Evolutionary conservation across 768 basidiomycete genomes (phyloP).

Genomic region (Xerocomellus amylosporus): DNA sequence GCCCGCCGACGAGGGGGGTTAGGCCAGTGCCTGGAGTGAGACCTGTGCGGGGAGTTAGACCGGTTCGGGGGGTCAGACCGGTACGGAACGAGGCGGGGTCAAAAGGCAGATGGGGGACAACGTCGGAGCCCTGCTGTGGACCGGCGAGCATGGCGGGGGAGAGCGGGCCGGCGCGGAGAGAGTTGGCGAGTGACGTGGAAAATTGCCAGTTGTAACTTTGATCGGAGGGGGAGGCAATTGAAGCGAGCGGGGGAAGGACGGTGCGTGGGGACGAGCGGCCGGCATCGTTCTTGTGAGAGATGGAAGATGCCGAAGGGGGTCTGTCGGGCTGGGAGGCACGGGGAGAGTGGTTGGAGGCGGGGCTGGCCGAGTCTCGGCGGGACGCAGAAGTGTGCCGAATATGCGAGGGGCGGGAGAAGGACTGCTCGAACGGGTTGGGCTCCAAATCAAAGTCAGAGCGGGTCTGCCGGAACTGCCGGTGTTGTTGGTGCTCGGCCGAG

Average conservation of each 20-base stretch:
- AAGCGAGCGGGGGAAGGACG: slow-evolving; percentile 76
- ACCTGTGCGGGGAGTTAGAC: slow-evolving; percentile 82
- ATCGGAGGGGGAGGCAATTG: slow-evolving; percentile 62
- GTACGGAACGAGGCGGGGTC: slow-evolving; percentile 76
- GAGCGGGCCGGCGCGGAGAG: slow-evolving; percentile 88
- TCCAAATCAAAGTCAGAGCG: slow-evolving; percentile 74
- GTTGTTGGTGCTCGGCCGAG: slow-evolving; percentile 16
- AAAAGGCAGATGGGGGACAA: slow-evolving; percentile 46
- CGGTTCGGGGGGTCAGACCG: slow-evolving; percentile 82
- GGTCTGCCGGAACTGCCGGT: slow-evolving; percentile 40
- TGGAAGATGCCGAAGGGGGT: slow-evolving; percentile 34
- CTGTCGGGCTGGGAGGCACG: slow-evolving; percentile 36
- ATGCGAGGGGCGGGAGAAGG: slow-evolving; percentile 68
- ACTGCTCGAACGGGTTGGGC: slow-evolving; percentile 94
- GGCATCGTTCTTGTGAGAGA: slow-evolving; percentile 31
- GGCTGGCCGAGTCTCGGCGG: slow-evolving; percentile 33
- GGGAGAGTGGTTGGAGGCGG: slow-evolving; percentile 35
- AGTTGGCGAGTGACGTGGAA: slow-evolving; percentile 61
- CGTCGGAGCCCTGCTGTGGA: slow-evolving; percentile 54
- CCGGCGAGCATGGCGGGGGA: slow-evolving; percentile 96
- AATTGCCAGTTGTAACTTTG: slow-evolving; percentile 58
- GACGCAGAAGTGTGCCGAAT: slow-evolving; percentile 42
- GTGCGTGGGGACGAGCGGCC: slow-evolving; percentile 52
- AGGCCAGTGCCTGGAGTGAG: slow-evolving; percentile 74
- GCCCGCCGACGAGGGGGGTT: slow-evolving; percentile 75